phyloP scores from a whole-genome alignment of 169 alveolate genomes.

The Plasmodium fragile region DNA sequence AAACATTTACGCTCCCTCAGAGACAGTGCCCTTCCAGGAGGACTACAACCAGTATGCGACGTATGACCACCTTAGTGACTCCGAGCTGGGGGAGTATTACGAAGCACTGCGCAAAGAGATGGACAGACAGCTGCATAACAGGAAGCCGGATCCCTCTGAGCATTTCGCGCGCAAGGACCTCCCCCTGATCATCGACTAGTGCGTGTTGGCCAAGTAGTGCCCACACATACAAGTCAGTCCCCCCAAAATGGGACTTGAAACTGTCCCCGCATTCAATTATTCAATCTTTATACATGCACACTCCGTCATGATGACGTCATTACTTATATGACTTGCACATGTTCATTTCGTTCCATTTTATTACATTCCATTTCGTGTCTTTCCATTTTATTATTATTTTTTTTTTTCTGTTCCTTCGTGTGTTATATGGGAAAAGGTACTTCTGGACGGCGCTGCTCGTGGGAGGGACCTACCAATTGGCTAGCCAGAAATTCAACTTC shows the following conservation, averaged over 20 bases:
- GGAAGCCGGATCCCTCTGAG: conserved; percentile 17
- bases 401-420: not conserved
- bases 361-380: no score
- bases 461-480: not conserved
- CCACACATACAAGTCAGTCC: not conserved
- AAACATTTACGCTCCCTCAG: conserved; percentile 33
- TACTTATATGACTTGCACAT: not conserved
- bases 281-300: not conserved
- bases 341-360: not conserved
- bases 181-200: conserved; percentile 49
- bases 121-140: conserved; percentile 15
- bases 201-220: not conserved
- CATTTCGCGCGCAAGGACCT: conserved; percentile 11
- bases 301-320: not conserved
- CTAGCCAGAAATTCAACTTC: not conserved
- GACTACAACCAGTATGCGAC: not conserved
- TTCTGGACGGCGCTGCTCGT: not conserved
- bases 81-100: conserved; percentile 19
- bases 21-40: not conserved
- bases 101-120: conserved; percentile 20
- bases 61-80: not conserved
- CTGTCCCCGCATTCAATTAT: not conserved
- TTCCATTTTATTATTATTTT: not conserved
- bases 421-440: not conserved
- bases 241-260: not conserved